These are phyloP conservation scores for Aristolochia californica DNA, from an alignment of 164 flowering plant species.

Conservation along the genomic window DNA sequence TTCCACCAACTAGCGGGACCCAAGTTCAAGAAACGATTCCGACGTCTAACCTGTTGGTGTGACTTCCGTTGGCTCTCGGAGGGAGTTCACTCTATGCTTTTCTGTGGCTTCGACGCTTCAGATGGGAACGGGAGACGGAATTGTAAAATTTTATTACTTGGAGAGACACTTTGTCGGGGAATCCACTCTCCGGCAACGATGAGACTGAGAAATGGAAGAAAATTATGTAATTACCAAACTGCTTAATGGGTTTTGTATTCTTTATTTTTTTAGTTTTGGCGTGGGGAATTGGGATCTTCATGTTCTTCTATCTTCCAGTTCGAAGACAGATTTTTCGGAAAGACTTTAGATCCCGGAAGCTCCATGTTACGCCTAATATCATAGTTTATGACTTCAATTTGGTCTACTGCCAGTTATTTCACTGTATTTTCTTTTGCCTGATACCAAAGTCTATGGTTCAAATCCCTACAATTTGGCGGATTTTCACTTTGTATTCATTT, in stretches of 20 bases:
- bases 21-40: no score
- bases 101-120: conserved; percentile 4
- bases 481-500: no score
- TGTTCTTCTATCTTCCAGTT: conserved; percentile 64
- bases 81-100: background rate
- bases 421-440: background rate
- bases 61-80: no score
- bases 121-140: conserved; percentile 42
- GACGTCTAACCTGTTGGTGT: no score
- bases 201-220: conserved; percentile 48
- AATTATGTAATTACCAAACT: conserved; percentile 59
- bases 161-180: conserved; percentile 35
- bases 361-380: conserved; percentile 53
- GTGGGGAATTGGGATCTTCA: conserved; percentile 73
- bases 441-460: no score
- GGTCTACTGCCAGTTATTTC: background rate
- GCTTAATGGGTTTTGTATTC: conserved; percentile 67
- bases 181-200: background rate
- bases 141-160: conserved; percentile 43
- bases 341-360: conserved; percentile 55
- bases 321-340: conserved; percentile 44
- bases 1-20: no score
- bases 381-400: conserved; percentile 60
- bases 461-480: no score
- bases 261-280: conserved; percentile 51